Conservation (phyloP, 2,329 filamentous ascomycete species). For the Cladosporium velox region DNA sequence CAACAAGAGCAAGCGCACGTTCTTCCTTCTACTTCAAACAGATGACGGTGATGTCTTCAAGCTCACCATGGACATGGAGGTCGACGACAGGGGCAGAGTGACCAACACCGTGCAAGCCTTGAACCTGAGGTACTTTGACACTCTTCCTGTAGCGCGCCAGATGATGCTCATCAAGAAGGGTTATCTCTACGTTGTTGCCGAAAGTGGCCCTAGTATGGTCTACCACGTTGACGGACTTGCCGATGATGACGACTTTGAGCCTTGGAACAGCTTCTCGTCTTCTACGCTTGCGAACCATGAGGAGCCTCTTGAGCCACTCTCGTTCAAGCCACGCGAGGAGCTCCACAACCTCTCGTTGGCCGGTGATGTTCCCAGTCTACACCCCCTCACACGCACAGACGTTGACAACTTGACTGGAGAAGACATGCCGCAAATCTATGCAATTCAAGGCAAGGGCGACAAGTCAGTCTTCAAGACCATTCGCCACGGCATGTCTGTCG, state of each 20-base stretch:
- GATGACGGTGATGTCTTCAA: constrained; percentile 99
- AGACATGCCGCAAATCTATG: constrained; percentile 95
- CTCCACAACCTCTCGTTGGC: constrained; percentile 70
- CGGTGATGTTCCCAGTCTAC: constrained; percentile 66
- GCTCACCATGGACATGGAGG: constrained; percentile 85
- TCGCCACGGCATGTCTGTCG: constrained; percentile 89
- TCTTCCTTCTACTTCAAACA: constrained; percentile 94
- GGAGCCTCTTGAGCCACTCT: constrained; percentile 73
- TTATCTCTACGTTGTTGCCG: constrained; percentile 88
- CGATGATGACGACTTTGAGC: constrained; percentile 82
- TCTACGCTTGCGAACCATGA: constrained; percentile 75
- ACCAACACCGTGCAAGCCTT: constrained; percentile 80
- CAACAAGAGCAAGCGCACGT: constrained; percentile 75
- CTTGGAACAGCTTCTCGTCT: constrained; percentile 53
- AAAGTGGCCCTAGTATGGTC: constrained; percentile 90
- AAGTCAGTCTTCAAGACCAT: constrained; percentile 88
- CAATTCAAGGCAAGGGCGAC: constrained; percentile 83
- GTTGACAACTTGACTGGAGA: constrained; percentile 88
- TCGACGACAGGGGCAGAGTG: constrained; percentile 74
- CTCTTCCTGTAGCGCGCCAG: constrained; percentile 82
- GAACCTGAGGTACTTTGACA: constrained; percentile 98
- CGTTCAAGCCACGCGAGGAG: constrained; percentile 77
- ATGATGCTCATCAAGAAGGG: constrained; percentile 94
- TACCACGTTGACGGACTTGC: constrained; percentile 98
- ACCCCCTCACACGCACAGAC: constrained; percentile 87